Evolutionary conservation across 306 rosid genomes (phyloP).

Genomic region (Pterocarpus santalinus): DNA sequence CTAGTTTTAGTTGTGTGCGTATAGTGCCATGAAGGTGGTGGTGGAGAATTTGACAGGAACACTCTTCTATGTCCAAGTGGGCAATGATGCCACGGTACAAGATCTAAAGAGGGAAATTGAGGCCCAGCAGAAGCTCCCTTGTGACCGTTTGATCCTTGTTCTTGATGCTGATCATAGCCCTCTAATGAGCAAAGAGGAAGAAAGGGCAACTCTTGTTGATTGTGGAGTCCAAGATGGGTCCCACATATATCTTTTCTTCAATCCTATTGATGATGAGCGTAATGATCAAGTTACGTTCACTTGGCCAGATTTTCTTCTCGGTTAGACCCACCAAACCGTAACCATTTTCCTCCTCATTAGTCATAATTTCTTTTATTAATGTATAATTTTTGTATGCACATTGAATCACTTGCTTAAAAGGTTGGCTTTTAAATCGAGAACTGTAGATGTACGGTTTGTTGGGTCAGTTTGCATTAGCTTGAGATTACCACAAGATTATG

Average conservation of each 20-base stretch:
- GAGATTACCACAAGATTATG: not conserved
- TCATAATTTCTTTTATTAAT: not conserved
- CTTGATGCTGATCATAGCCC: conserved; percentile 39
- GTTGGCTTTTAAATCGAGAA: too few relatives aligned
- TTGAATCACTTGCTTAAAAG: too few relatives aligned
- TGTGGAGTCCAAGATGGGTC: conserved; percentile 72
- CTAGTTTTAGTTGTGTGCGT: not conserved
- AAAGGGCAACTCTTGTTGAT: conserved; percentile 53
- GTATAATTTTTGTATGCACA: too few relatives aligned
- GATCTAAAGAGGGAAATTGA: conserved; percentile 66
- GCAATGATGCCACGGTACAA: conserved; percentile 52
- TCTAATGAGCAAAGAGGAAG: conserved; percentile 48
- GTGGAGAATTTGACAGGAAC: conserved; percentile 63
- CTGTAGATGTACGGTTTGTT: too few relatives aligned
- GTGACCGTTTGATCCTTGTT: conserved; percentile 63
- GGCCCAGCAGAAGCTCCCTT: conserved; percentile 61
- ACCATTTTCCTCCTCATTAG: not conserved
- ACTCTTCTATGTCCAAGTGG: conserved; percentile 54
- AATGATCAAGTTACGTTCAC: conserved; percentile 32
- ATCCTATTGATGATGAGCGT: conserved; percentile 55
- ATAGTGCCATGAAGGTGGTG: conserved; percentile 52
- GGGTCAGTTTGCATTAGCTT: not conserved
- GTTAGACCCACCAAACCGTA: not conserved
- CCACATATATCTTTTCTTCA: conserved; percentile 65
- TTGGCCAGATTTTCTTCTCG: conserved; percentile 38